These are phyloP conservation scores for Candida coquimbonensis DNA, from an alignment of 805 yeast species.

Conservation along the genomic window DNA sequence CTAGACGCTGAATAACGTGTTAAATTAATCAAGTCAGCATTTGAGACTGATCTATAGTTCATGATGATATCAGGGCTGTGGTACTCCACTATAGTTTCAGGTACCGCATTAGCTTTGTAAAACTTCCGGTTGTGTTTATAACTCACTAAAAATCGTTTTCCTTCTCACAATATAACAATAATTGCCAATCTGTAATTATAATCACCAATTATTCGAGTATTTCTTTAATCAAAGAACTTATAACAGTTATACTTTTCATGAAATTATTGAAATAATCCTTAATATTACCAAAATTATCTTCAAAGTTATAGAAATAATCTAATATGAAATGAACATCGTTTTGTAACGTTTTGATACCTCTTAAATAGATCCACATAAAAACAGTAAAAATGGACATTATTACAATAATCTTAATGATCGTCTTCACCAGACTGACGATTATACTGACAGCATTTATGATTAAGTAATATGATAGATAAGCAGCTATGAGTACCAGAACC, in stretches of 20 bases:
- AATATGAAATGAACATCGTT: slow-evolving; percentile 36
- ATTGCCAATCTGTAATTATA: too few relatives aligned
- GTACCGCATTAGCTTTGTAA: too few relatives aligned
- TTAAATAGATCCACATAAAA: slow-evolving; percentile 23
- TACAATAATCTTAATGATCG: slow-evolving; percentile 23
- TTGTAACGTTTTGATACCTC: slow-evolving; percentile 40
- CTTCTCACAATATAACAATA: too few relatives aligned
- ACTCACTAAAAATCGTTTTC: too few relatives aligned
- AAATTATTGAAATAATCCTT: background rate
- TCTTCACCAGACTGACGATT: slow-evolving; percentile 13
- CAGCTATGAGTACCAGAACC: slow-evolving; percentile 14
- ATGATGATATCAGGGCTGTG: too few relatives aligned
- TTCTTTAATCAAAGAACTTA: background rate
- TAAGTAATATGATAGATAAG: slow-evolving; percentile 22
- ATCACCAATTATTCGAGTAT: background rate
- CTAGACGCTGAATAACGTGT: too few relatives aligned
- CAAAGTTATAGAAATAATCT: background rate
- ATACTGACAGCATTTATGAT: slow-evolving; percentile 23
- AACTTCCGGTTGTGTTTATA: too few relatives aligned
- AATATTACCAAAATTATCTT: background rate
- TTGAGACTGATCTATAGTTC: too few relatives aligned
- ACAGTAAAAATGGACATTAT: slow-evolving; percentile 15
- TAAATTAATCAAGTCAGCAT: too few relatives aligned
- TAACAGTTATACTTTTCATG: background rate
- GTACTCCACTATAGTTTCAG: too few relatives aligned